phyloP scores from a whole-genome alignment of 2,329 filamentous ascomycete species.

The Cladophialophora immunda region DNA sequence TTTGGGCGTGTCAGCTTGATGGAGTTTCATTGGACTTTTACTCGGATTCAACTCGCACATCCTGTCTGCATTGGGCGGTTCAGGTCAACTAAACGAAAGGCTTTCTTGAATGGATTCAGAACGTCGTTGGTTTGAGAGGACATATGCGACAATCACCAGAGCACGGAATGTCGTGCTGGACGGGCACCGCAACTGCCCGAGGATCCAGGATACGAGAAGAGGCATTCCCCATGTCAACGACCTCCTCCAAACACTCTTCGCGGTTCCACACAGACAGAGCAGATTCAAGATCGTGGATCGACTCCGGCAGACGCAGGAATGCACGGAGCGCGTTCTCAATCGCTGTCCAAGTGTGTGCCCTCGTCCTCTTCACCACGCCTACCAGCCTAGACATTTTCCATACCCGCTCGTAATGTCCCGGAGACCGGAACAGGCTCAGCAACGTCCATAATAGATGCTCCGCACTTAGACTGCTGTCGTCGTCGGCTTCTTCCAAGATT shows the following conservation, averaged over 20 bases:
- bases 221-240: background rate
- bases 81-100: too few species aligned
- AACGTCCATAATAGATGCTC: constrained; percentile 32
- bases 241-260: constrained; percentile 14
- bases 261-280: constrained; percentile 14
- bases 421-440: constrained; percentile 6
- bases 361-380: constrained; percentile 23
- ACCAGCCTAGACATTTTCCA: constrained; percentile 28
- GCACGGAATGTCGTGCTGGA: constrained; percentile 8
- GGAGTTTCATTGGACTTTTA: background rate
- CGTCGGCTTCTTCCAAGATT: constrained; percentile 27
- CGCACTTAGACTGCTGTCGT: constrained; percentile 28
- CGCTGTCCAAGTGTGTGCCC: constrained; percentile 16
- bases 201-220: background rate
- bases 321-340: constrained; percentile 23
- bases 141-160: constrained; percentile 25
- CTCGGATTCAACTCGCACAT: background rate
- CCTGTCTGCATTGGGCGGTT: background rate
- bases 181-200: background rate
- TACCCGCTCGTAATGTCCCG: constrained; percentile 23
- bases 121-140: constrained; percentile 22
- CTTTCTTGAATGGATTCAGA: background rate
- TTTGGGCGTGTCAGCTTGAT: background rate
- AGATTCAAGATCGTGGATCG: constrained; percentile 8
- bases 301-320: constrained; percentile 21